phyloP scores from a whole-genome alignment of 495 filamentous ascomycete genomes.

The Neurospora tetrasperma region DNA sequence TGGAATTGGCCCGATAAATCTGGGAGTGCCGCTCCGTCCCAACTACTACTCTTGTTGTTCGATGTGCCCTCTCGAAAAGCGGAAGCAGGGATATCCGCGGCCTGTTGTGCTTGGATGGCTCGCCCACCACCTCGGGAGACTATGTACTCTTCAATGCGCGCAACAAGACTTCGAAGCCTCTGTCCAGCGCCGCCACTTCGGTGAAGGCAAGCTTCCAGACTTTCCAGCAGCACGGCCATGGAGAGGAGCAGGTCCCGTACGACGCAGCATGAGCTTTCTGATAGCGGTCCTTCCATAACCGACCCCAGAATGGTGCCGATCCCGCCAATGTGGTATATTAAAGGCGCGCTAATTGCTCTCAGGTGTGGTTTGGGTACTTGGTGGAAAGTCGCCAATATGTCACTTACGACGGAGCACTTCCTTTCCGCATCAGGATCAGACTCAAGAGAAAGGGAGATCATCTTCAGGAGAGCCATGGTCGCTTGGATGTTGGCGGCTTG shows the following conservation, averaged over 20 bases:
- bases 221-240: conserved; percentile 40
- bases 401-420: conserved; percentile 38
- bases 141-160: conserved; percentile 41
- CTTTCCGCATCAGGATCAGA: conserved; percentile 28
- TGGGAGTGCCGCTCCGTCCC: not conserved
- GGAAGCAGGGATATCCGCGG: not conserved
- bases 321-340: conserved; percentile 40
- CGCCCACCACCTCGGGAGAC: conserved; percentile 17
- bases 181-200: conserved; percentile 30
- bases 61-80: not conserved
- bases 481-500: conserved; percentile 46
- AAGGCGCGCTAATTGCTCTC: conserved; percentile 40
- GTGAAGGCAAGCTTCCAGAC: conserved; percentile 33
- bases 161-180: conserved; percentile 33
- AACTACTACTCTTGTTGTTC: not conserved
- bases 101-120: not conserved
- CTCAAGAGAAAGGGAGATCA: conserved; percentile 36
- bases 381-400: conserved; percentile 37
- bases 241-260: conserved; percentile 36
- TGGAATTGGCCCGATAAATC: conserved; percentile 10
- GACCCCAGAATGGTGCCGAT: conserved; percentile 41
- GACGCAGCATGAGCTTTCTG: conserved; percentile 34
- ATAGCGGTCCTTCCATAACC: conserved; percentile 38
- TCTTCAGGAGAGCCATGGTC: conserved; percentile 40
- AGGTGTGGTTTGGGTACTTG: conserved; percentile 36